Base-by-base conservation (phyloP, 2,329 filamentous ascomycete species). In the Pseudopithomyces maydicus region DNA sequence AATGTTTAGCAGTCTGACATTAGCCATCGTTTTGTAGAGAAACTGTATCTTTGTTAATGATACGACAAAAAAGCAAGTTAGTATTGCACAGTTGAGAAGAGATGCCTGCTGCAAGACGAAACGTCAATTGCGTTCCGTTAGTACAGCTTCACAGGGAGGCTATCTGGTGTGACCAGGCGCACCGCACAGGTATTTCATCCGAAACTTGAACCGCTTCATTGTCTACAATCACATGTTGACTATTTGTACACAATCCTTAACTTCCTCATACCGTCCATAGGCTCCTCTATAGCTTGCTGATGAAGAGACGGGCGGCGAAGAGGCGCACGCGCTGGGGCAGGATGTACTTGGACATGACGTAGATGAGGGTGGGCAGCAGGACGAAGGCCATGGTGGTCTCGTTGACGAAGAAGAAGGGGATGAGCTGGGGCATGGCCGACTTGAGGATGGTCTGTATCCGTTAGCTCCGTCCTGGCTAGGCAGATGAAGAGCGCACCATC, bases 381-480 rank as follows among this genome's bases (percentile, higher is more conserved):
- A 78, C 65, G 64, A 78, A 78, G 45, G 75, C 76, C 61, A 73
- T 65, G 59, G 73, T 76, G 57, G 71, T 75, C 74, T 78, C 76
- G 71, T 78, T 78, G 68, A 78, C 75, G 72, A 78, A 78, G 73
- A 77, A 78, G 73, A 78, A 78, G 63, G 76, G 76, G 47, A 78
- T 72, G 58, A 78, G 76, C 70, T 78, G 76, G 58, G 76, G 76
- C 76, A 78, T 78, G 59, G 74, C 76, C 60, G 76, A 76, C 69
- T 74, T 73, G 65, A 78, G 74, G 52, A 76, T 62, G 14, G 65
- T 74, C 76, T 77, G 56, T 41, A 38, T 39, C n/a, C 19, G 55
- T 68, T 66, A 71, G 68, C 56, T 35, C 23, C 35, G 23, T 6
- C 15, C n/a, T 22, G 14, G 12, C 41, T 47, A 38, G 32, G 11